Evolutionary conservation across 306 rosid species (phyloP), one percentile per base, ranked within the genome.

Genomic region (Vachellia collinsii): DNA sequence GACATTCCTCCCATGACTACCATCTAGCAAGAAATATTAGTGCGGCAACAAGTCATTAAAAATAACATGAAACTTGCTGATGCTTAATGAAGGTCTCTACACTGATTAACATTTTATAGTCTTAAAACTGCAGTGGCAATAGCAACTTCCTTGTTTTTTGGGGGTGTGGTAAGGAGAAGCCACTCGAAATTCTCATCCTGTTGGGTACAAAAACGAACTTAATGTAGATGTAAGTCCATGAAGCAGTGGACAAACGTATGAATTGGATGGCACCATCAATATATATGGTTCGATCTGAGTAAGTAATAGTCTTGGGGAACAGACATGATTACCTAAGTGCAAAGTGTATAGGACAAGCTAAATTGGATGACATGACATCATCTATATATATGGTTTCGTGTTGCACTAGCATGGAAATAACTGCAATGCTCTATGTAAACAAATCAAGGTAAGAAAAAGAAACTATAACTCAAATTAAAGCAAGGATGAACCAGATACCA

Each of bases 1-100:
- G 48, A 48, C 37, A 81, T 83, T 90, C 88, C 87, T 88, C 75
- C 88, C 92, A 64, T 87, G 86, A 47, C 79, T 85, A 77, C 78
- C 86, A 85, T 88, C 98, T 93, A 84, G 46, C 76, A 82, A 82
- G 71, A 68, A 62, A 78, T 48, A 81, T 62, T 86, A n/a, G 54
- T n/a, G 67, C 81, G 58, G 76, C 48, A 47, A 43, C 34, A 72
- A 74, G 56, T 25, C 4, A 69, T 64, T 37, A 70, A 75, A 68
- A 46, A 61, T 72, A 61, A 76, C 78, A 69, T 41, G 38, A 80
- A 43, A 44, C 3, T 48, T 22, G 5, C 23, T 65, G 44, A 75
- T 43, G 50, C 36, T 19, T 59, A 77, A 8, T 37, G 78, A 3
- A 65, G 46, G 41, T 39, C 62, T 70, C 43, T 25, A 36, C 29